Base-by-base conservation (phyloP, 73 alveolate species). In the Tetrahymena elliotti region DNA sequence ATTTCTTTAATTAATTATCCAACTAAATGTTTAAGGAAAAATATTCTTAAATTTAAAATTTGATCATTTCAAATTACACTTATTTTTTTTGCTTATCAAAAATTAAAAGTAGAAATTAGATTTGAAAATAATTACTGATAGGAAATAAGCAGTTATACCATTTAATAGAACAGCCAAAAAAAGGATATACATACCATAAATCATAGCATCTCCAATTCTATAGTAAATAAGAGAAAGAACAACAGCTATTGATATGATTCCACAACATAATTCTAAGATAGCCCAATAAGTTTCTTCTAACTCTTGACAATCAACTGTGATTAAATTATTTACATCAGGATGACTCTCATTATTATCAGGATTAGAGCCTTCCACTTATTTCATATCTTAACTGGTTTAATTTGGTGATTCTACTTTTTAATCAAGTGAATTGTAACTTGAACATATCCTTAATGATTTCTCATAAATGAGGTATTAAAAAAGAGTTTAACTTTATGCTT, bases 261-360 rank as follows among this genome's bases (percentile, higher is more conserved):
- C 88, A 68, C 88, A 68, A 68, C 88, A 3, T 31, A 68, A 68
- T 88, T 92, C 96, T 35, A 94, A 47, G 1, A 94, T 38, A 47
- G 93, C 93, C 96, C 96, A 94, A 33, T 47, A 47, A 0, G 40
- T 88, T 47, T 93, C 93, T 12, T 52, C 53, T 33, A 94, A 53
- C 36, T 94, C 96, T 20, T 84, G 84, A 13, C 41, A 36, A 52
- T 94, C 96, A 7, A 94, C 96, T 7, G 96, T 94, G 20, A 94
- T 53, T 18, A 94, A 53, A 88, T 94, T 94, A 34, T 94, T 94
- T 0, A 94, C 96, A 92, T 94, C 93, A 24, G 96, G 95, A n/a
- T 94, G 93, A 94, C 92, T 94, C 88, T 47, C 84, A 24, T 84
- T 84, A 84, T 84, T 35, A 33, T 33, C 52, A 68, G 13, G 0